Percentiles rank a stretch among this genome's conserved stretches.
phyloP scores from a whole-genome alignment of 805 yeast genomes.

The Citeromyces nyonsensis region DNA sequence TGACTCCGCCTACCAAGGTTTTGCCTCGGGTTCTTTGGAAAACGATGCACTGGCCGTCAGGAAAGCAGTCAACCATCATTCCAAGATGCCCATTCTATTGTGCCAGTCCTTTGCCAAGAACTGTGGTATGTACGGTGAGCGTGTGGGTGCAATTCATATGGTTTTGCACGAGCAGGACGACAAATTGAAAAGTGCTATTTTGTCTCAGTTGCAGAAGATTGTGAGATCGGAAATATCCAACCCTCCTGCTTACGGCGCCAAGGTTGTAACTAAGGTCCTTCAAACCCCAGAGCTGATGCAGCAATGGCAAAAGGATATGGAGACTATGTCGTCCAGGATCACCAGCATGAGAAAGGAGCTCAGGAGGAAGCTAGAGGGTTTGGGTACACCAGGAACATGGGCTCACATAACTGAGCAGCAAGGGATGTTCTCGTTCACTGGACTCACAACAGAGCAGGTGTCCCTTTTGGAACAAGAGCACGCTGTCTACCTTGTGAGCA shows the following conservation, averaged over 20 bases:
- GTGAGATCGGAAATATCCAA: constrained; percentile 80
- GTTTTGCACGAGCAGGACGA: constrained; percentile 30
- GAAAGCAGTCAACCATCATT: constrained; percentile 28
- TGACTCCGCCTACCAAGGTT: constrained; percentile 96
- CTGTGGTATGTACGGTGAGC: constrained; percentile 94
- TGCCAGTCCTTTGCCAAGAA: constrained; percentile 97
- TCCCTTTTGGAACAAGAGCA: constrained; percentile 59
- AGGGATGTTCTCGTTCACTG: constrained; percentile 96
- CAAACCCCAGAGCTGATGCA: constrained; percentile 45
- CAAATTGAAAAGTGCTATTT: constrained; percentile 36
- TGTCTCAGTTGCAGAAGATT: constrained; percentile 61
- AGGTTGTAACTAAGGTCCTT: constrained; percentile 67
- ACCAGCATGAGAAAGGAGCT: constrained; percentile 60
- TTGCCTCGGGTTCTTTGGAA: constrained; percentile 77
- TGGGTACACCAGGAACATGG: constrained; percentile 85
- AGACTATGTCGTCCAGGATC: constrained; percentile 81
- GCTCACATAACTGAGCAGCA: constrained; percentile 79
- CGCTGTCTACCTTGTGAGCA: constrained; percentile 65
- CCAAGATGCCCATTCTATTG: constrained; percentile 44
- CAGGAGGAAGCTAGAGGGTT: constrained; percentile 38
- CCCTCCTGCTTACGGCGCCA: constrained; percentile 94
- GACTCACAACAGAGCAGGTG: constrained; percentile 65
- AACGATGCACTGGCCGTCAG: constrained; percentile 78
- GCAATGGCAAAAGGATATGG: constrained; percentile 77
- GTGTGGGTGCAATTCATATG: constrained; percentile 86